Base-by-base conservation (phyloP, 2,329 filamentous ascomycete species). In the Epichloe glyceriae region DNA sequence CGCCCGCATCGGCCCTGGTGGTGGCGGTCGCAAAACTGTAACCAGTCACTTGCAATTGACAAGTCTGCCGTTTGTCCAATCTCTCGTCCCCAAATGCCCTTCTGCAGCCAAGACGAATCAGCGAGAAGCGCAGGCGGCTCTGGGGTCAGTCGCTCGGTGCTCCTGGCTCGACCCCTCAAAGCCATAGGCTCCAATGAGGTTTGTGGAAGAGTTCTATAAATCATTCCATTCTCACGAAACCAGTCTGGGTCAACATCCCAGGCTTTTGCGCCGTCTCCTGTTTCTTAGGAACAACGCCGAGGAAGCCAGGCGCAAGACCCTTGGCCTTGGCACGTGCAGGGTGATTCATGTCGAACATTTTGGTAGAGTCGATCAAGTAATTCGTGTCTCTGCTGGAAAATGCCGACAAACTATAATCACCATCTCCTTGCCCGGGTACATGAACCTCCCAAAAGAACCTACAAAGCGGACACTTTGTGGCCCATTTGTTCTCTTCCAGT, bases 301-400 rank as follows among this genome's bases (percentile, higher is more conserved):
- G 53, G 20, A 62, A 67, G 2, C 58, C 62, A 15, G 61, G 62
- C 12, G 61, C 61, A 39, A 58, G 54, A 6, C 64, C 64, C 42
- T 55, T 62, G 30, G 46, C 56, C 52, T 61, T 62, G 26, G 54
- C 57, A 41, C 58, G 61, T 33, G 62, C 57, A 1, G 62, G 49
- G 47, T 67, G 64, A 10, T 59, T 57, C 50, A 63, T 58, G 4
- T 65, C 62, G 46, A 60, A 63, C 59, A 67, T 59, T 46, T 57
- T 58, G 30, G 57, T 50, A 4, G 58, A 55, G 51, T 67, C 63
- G 22, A 67, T 59, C 47, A 67, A 55, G 48, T 67, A 66, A 49
- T 60, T 67, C 14, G 61, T 64, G 50, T 67, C 64, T 17, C 64
- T 57, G 33, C 57, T 64, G 30, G 64, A 67, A 43, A 67, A 63